Percentiles rank a stretch among this genome's conserved stretches.
Conservation (phyloP, 257 asterid species). For the Ilex aquifolium region DNA sequence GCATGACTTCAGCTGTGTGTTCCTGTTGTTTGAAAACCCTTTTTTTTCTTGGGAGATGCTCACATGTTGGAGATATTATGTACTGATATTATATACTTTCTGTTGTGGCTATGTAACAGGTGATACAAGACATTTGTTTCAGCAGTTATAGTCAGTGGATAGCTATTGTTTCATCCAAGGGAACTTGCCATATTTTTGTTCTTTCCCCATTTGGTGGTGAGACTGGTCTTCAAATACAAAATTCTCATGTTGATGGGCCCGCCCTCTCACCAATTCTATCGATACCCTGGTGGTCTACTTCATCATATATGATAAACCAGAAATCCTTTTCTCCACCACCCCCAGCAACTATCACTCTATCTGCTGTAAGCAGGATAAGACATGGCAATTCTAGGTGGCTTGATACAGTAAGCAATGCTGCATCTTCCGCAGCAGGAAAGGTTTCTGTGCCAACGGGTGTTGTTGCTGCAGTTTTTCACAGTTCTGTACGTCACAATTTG, state of each 20-base stretch:
- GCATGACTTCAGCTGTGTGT: constrained; percentile 49
- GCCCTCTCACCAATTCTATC: constrained; percentile 30
- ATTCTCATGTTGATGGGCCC: constrained; percentile 32
- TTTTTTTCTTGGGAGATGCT: not conserved
- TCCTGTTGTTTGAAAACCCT: not conserved
- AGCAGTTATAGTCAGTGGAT: constrained; percentile 47
- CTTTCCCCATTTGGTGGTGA: constrained; percentile 50
- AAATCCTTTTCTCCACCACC: constrained; percentile 24
- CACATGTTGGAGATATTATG: not conserved
- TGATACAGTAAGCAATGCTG: constrained; percentile 38
- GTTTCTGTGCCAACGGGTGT: constrained; percentile 32
- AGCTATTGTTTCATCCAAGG: constrained; percentile 37
- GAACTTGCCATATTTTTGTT: constrained; percentile 45
- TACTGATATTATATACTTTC: not conserved
- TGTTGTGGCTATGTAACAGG: constrained; percentile 21
- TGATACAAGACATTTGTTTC: constrained; percentile 46
- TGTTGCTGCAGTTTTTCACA: constrained; percentile 40
- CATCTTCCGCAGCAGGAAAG: constrained; percentile 45
- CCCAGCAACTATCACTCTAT: constrained; percentile 32
- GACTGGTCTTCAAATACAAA: constrained; percentile 35
- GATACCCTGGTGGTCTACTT: constrained; percentile 45
- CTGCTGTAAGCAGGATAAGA: constrained; percentile 41
- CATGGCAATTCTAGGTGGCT: constrained; percentile 32
- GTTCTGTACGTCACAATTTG: constrained; percentile 18
- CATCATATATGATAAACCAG: constrained; percentile 30